Evolutionary conservation across 1,284 basidiomycete genomes (phyloP), one percentile per base, ranked within the genome.

Genomic region (Apiotrichum gamsii): DNA sequence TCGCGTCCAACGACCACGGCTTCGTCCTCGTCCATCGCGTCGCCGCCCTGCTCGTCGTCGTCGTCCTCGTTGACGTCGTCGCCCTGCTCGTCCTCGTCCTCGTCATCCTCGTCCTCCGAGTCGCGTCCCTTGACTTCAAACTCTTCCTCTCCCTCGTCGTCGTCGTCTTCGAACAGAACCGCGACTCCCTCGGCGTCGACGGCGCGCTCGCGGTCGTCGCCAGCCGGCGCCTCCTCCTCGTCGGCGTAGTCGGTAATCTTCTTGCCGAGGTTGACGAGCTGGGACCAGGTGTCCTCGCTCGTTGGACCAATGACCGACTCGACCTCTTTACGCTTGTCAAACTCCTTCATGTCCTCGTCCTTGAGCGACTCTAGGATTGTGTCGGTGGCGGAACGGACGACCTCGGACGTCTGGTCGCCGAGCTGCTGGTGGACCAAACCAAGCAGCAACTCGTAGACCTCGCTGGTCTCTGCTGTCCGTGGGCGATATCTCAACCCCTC

Each of bases 241-340:
- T 83, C 85, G 34, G 84, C 84, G 55, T 93, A 98, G 71, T 99
- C 95, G 3, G 93, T 96, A 42, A 98, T 85, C 77, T 96, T 97
- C 76, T 97, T 97, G 45, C 84, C 82, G 37, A 98, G 76, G 60
- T 79, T 86, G 56, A 96, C 77, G 38, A 98, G 78, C 71, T 93
- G 87, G 14, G 84, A 80, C 69, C 97, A 98, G 4, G 75, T 67
- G 54, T 96, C 93, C 60, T 80, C 82, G 11, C 80, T 73, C 11
- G 95, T 67, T 0, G 78, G 55, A 0, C 87, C 82, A 4, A 94
- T 67, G 40, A 97, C 80, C 13, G 83, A 82, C 71, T 96, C 86
- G 24, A 94, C 81, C 64, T 96, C 91, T 73, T 84, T 88, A 74
- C 96, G 95, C 79, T 94, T 94, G 78, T 98, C 95, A 62, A 96